Conservation (phyloP, 164 flowering plant genomes). For the Stephania japonica region DNA sequence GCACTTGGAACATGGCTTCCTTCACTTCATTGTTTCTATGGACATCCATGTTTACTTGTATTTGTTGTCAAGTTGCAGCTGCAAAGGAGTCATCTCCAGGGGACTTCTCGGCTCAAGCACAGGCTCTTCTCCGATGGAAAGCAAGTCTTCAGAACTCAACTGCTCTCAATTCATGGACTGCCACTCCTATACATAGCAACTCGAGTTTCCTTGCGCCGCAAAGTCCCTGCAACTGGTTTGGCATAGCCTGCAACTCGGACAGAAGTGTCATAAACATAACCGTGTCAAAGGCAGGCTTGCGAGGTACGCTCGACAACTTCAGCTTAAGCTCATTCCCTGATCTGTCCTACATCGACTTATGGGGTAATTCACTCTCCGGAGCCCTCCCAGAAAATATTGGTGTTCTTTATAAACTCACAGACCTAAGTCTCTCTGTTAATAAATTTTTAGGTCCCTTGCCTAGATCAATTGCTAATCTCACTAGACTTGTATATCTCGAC, state of each 20-base stretch:
- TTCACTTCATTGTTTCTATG: no score
- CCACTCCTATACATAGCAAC: no score
- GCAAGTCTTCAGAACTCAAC: background rate
- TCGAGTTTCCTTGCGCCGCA: no score
- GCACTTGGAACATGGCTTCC: background rate
- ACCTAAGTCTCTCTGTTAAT: background rate
- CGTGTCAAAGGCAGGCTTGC: background rate
- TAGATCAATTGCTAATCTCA: background rate
- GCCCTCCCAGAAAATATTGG: background rate
- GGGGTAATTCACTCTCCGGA: background rate
- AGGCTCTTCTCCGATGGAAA: constrained; percentile 3
- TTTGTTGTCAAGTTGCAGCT: no score
- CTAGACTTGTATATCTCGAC: background rate
- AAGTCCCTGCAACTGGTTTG: background rate
- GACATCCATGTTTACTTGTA: no score
- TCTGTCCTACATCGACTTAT: background rate
- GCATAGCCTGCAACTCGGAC: background rate
- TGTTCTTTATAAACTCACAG: background rate
- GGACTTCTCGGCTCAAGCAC: background rate
- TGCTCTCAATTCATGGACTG: background rate
- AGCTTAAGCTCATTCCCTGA: background rate
- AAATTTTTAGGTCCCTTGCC: constrained; percentile 3
- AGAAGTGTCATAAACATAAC: background rate
- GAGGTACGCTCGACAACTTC: constrained; percentile 1
- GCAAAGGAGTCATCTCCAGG: no score